Evolutionary conservation across 169 alveolate genomes (phyloP).

Genomic region (Neospora caninum): DNA sequence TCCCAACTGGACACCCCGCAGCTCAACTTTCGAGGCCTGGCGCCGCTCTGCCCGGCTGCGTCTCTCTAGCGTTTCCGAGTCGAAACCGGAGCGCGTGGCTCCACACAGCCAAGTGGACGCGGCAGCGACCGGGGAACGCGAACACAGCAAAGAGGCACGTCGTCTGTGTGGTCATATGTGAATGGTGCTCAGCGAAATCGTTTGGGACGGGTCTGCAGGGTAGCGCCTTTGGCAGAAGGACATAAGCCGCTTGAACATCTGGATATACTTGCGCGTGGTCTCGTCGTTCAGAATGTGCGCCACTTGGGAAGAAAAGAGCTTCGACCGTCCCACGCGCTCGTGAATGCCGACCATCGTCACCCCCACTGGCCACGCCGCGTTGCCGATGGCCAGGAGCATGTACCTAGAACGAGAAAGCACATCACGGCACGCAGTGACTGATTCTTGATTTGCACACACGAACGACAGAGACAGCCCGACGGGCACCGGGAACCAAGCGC

Average conservation of each 20-base stretch:
- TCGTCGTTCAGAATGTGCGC: slow-evolving; percentile 95
- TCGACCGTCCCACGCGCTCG: slow-evolving; percentile 92
- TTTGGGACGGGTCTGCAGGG: slow-evolving; percentile 69
- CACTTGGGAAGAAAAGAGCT: slow-evolving; percentile 85
- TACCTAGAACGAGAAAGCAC: slow-evolving; percentile 74
- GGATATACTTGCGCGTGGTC: slow-evolving; percentile 85
- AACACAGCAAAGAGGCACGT: too few species aligned
- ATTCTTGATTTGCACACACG: too few species aligned
- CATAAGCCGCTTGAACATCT: slow-evolving; percentile 89
- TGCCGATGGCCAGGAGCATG: slow-evolving; percentile 91
- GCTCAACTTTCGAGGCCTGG: too few species aligned
- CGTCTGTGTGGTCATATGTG: too few species aligned
- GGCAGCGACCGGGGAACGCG: too few species aligned
- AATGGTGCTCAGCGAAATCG: slow-evolving; percentile 34
- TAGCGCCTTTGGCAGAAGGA: slow-evolving; percentile 75
- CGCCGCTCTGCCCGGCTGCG: too few species aligned
- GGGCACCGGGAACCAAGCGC: too few species aligned
- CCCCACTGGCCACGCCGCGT: slow-evolving; percentile 93
- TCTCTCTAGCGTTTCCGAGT: too few species aligned
- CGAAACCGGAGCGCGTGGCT: too few species aligned
- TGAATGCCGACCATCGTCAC: slow-evolving; percentile 96
- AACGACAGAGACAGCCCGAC: too few species aligned
- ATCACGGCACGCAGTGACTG: not conserved
- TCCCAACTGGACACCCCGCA: too few species aligned
- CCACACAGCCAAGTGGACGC: too few species aligned